Evolutionary conservation across 352 stramenopile species (phyloP).

Genomic region (Blastocystis sp.): DNA sequence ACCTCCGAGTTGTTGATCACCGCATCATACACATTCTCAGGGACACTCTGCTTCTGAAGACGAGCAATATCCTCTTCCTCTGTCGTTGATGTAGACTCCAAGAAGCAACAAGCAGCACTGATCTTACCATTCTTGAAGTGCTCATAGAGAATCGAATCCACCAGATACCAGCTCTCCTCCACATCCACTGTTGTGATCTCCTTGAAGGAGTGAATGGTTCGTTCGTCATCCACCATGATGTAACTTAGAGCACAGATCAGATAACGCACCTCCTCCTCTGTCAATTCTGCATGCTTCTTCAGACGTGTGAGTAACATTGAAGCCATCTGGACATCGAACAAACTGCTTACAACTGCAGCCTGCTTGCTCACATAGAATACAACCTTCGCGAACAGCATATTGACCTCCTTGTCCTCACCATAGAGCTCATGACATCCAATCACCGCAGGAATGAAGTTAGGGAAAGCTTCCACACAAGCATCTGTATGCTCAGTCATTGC

Average conservation of each 20-base stretch:
- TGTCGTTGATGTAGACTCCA: background rate
- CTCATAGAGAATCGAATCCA: constrained; percentile 37
- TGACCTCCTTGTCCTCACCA: background rate
- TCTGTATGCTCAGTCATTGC: constrained; percentile 44
- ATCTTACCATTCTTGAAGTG: constrained; percentile 60
- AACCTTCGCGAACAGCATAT: constrained; percentile 31
- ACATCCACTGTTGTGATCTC: background rate
- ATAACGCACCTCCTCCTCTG: constrained; percentile 45
- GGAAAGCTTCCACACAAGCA: constrained; percentile 52
- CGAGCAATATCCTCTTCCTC: background rate
- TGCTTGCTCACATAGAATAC: constrained; percentile 65
- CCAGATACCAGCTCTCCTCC: background rate
- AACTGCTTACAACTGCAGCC: background rate
- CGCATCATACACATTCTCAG: constrained; percentile 34
- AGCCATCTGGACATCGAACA: constrained; percentile 42
- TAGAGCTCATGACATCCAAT: background rate
- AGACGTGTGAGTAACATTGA: constrained; percentile 13
- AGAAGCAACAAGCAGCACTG: constrained; percentile 30
- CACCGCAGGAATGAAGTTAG: constrained; percentile 36
- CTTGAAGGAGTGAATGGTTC: constrained; percentile 14
- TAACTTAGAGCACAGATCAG: constrained; percentile 49
- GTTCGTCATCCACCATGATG: constrained; percentile 64
- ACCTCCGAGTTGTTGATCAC: constrained; percentile 2
- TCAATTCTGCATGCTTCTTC: background rate
- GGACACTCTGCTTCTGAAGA: constrained; percentile 7